phyloP scores from a whole-genome alignment of 148 eudicot species.

The Talinum fruticosum region DNA sequence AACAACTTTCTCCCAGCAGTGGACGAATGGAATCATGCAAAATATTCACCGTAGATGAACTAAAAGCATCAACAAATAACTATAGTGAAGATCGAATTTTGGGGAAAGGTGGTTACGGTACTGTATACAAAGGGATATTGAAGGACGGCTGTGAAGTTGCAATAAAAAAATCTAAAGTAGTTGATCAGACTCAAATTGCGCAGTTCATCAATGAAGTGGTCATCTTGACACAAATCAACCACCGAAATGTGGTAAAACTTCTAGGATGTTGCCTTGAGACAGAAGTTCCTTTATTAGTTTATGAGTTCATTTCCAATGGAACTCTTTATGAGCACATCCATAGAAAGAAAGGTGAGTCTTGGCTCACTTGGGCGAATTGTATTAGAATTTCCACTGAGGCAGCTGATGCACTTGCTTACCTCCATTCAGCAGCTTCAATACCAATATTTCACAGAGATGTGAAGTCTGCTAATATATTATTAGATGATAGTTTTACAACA shows the following conservation, averaged over 20 bases:
- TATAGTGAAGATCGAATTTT: conserved; percentile 19
- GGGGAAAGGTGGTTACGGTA: conserved; percentile 22
- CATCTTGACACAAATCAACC: conserved; percentile 21
- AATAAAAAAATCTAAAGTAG: conserved; percentile 11
- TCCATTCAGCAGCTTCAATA: conserved; percentile 21
- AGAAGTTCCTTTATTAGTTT: conserved; percentile 20
- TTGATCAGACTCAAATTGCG: conserved; percentile 16
- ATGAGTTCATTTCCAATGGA: conserved; percentile 24
- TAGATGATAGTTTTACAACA: conserved; percentile 1
- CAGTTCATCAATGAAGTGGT: conserved; percentile 24
- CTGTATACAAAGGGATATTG: conserved; percentile 22
- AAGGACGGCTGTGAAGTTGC: conserved; percentile 25
- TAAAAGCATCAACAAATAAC: conserved; percentile 14
- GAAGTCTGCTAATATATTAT: conserved; percentile 17
- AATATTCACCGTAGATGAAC: conserved; percentile 13
- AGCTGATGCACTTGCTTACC: conserved; percentile 20
- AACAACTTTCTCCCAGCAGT: conserved; percentile 6
- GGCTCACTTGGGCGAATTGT: conserved; percentile 27
- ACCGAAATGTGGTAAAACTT: conserved; percentile 26
- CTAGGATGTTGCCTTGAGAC: conserved; percentile 28
- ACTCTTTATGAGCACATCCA: conserved; percentile 19
- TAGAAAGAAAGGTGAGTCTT: neutral
- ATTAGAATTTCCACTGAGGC: conserved; percentile 23
- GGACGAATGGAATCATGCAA: conserved; percentile 13
- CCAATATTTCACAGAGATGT: conserved; percentile 25